Evolutionary conservation across 441 rosid species (phyloP).

Genomic region (Eruca vesicaria): DNA sequence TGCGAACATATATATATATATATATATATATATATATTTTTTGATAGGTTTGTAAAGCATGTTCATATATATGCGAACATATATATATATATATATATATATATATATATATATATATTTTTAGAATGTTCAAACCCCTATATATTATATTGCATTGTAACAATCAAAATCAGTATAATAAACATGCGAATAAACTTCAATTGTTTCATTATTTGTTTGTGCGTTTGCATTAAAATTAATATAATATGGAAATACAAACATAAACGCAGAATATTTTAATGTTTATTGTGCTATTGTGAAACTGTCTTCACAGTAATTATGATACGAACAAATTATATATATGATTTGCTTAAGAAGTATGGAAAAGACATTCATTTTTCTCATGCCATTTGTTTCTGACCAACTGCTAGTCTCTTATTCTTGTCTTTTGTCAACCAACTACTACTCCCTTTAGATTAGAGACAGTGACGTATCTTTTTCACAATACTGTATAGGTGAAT

Average conservation of each 20-base stretch:
- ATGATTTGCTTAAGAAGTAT: neutral
- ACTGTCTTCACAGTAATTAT: neutral
- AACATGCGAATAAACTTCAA: neutral
- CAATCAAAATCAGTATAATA: neutral
- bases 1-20: too few relatives aligned
- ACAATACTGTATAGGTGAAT: neutral
- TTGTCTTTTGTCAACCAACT: constrained; percentile 5
- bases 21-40: too few relatives aligned
- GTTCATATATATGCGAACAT: too few relatives aligned
- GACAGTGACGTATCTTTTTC: constrained; percentile 1
- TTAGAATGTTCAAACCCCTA: too few relatives aligned
- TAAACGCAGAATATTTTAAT: neutral
- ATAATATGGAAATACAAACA: neutral
- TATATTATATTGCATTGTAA: too few relatives aligned
- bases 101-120: too few relatives aligned
- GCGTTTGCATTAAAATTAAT: neutral
- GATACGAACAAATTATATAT: neutral
- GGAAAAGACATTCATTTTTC: neutral
- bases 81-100: too few relatives aligned
- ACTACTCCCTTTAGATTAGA: constrained; percentile 10
- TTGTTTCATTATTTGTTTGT: too few relatives aligned
- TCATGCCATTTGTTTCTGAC: neutral
- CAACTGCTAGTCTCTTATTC: constrained; percentile 16
- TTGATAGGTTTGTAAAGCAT: neutral
- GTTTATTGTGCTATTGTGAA: neutral